phyloP scores from a whole-genome alignment of 345 rosid species.

The Jatropha curcas region DNA sequence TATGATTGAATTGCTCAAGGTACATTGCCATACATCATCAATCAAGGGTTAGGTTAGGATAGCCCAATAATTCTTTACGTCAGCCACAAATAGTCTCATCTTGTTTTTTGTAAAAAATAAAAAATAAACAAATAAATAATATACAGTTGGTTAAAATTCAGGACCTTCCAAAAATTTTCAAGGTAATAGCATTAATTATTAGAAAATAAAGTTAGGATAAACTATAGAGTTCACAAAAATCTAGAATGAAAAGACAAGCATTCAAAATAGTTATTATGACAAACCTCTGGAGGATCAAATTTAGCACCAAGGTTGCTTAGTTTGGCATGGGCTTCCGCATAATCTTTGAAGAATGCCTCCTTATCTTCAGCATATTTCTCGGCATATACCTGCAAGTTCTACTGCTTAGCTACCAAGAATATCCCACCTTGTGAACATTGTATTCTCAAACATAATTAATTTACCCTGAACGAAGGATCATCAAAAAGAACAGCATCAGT shows the following conservation, averaged over 20 bases:
- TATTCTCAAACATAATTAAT: constrained; percentile 6
- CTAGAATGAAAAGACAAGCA: background rate
- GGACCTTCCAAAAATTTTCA: constrained; percentile 3
- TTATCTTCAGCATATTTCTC: constrained; percentile 89
- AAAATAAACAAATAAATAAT: background rate
- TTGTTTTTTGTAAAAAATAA: background rate
- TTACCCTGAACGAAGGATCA: constrained; percentile 92
- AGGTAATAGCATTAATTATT: background rate
- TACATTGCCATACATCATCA: background rate
- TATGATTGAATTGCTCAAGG: no score
- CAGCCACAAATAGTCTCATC: background rate
- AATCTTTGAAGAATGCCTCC: constrained; percentile 81
- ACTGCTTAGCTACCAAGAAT: constrained; percentile 20
- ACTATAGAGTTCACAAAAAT: background rate
- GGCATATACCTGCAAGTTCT: constrained; percentile 65
- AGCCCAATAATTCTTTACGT: background rate
- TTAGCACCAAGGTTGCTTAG: constrained; percentile 94
- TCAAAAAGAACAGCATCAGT: constrained; percentile 90
- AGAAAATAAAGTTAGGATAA: background rate
- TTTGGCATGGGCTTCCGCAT: constrained; percentile 95
- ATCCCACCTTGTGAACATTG: background rate
- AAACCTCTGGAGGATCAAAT: constrained; percentile 94
- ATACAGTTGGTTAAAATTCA: background rate
- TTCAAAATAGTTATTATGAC: constrained; percentile 12
- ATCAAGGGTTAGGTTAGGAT: background rate